These are phyloP conservation scores for Dalechampia spathulata DNA, from an alignment of 441 rosid species.

Conservation along the genomic window DNA sequence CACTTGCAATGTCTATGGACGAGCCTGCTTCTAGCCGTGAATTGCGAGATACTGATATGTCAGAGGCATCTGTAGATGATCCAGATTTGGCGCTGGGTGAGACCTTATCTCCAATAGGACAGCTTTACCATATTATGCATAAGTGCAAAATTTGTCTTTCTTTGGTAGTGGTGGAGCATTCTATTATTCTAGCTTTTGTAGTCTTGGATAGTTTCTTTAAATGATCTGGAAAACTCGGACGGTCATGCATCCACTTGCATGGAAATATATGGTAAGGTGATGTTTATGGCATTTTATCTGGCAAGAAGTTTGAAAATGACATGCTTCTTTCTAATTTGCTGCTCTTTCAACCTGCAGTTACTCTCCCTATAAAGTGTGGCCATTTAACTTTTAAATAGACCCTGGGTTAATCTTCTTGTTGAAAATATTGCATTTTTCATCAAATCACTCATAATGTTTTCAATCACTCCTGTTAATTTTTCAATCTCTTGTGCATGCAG, in stretches of 20 bases:
- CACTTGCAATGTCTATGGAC: constrained; percentile 59
- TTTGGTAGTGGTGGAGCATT: too few relatives aligned
- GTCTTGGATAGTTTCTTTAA: background rate
- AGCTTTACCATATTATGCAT: background rate
- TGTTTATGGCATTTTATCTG: constrained; percentile 10
- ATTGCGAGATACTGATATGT: constrained; percentile 39
- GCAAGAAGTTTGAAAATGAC: too few relatives aligned
- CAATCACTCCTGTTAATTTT: background rate
- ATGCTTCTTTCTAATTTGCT: too few relatives aligned
- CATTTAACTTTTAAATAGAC: too few relatives aligned
- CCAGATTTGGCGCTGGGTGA: constrained; percentile 51
- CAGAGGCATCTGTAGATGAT: constrained; percentile 46
- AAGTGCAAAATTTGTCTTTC: background rate
- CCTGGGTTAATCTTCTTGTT: constrained; percentile 48
- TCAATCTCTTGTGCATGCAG: constrained; percentile 24
- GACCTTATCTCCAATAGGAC: constrained; percentile 2
- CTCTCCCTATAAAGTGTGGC: too few relatives aligned
- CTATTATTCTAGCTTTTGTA: too few relatives aligned
- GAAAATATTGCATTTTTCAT: constrained; percentile 48
- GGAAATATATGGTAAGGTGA: too few relatives aligned
- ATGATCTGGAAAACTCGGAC: background rate
- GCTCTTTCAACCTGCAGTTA: too few relatives aligned
- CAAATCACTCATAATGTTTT: constrained; percentile 23
- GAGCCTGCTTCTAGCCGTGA: constrained; percentile 36
- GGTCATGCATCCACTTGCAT: too few relatives aligned